Percentiles rank a stretch among this genome's conserved stretches.
Evolutionary conservation across 208 protist genomes (phyloP).

Genomic region (Crithidia mellificae): DNA sequence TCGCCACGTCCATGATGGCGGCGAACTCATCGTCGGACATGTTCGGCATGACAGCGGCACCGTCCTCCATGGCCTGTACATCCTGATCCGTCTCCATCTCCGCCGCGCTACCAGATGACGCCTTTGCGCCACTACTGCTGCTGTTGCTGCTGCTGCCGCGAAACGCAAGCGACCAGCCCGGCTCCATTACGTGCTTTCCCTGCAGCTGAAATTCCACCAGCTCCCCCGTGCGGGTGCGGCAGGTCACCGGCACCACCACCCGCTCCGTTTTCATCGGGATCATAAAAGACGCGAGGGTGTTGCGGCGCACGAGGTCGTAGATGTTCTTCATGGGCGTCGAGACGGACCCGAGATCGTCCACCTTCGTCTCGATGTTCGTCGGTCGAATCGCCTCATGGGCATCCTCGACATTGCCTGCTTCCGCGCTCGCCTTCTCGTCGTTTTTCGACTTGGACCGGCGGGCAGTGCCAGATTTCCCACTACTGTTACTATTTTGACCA

Average conservation of each 20-base stretch:
- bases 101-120: background rate
- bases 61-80: slow-evolving; percentile 59
- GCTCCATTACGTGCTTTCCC: slow-evolving; percentile 72
- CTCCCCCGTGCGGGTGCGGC: slow-evolving; percentile 48
- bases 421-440: no score
- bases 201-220: slow-evolving; percentile 62
- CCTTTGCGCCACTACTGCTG: background rate
- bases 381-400: slow-evolving; percentile 92
- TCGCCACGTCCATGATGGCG: slow-evolving; percentile 56
- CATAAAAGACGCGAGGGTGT: slow-evolving; percentile 88
- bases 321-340: slow-evolving; percentile 57
- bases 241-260: slow-evolving; percentile 51
- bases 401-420: slow-evolving; percentile 81
- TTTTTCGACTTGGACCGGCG: no score
- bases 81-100: slow-evolving; percentile 44
- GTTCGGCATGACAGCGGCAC: slow-evolving; percentile 51
- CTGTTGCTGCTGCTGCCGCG: slow-evolving; percentile 12
- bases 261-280: slow-evolving; percentile 74
- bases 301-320: slow-evolving; percentile 82
- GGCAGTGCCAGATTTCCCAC: no score
- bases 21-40: slow-evolving; percentile 83
- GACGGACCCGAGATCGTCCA: slow-evolving; percentile 59
- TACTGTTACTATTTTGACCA: no score
- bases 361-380: slow-evolving; percentile 76
- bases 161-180: slow-evolving; percentile 83